Evolutionary conservation across 2,329 filamentous ascomycete genomes (phyloP).

Genomic region (Aphanoascus verrucosus): DNA sequence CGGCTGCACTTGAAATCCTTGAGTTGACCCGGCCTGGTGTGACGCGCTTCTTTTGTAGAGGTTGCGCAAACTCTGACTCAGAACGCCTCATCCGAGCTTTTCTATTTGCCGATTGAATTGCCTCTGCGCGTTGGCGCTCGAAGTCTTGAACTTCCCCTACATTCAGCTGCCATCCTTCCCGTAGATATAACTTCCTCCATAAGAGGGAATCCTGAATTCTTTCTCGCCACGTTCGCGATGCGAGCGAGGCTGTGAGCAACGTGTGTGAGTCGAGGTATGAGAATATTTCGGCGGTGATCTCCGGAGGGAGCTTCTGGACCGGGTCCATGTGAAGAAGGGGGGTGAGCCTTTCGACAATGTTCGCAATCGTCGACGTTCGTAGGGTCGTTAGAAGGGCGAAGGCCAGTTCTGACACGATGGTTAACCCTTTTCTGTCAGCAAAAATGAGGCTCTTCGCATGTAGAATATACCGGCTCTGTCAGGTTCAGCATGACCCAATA

Average conservation of each 20-base stretch:
- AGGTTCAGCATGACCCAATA: constrained; percentile 44
- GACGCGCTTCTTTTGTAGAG: constrained; percentile 44
- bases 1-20: constrained; percentile 20
- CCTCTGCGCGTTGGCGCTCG: constrained; percentile 45
- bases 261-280: constrained; percentile 74
- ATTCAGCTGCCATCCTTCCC: constrained; percentile 77
- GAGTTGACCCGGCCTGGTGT: constrained; percentile 34
- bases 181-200: constrained; percentile 72
- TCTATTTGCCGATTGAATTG: constrained; percentile 25
- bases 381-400: constrained; percentile 67
- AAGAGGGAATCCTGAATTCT: constrained; percentile 72
- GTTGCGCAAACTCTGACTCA: constrained; percentile 41
- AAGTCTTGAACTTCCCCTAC: constrained; percentile 53
- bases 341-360: constrained; percentile 68
- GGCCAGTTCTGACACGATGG: constrained; percentile 54
- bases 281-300: constrained; percentile 83
- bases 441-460: neutral
- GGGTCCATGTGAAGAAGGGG: constrained; percentile 90
- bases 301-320: constrained; percentile 69
- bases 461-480: constrained; percentile 44
- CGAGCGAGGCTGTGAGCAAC: constrained; percentile 64
- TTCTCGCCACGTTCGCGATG: constrained; percentile 72
- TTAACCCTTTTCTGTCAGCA: neutral
- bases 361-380: constrained; percentile 66
- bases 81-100: constrained; percentile 40